Percentiles rank a stretch among this genome's conserved stretches.
Evolutionary conservation across 2,329 filamentous ascomycete genomes (phyloP).

Genomic region (Verticillium isaacii): DNA sequence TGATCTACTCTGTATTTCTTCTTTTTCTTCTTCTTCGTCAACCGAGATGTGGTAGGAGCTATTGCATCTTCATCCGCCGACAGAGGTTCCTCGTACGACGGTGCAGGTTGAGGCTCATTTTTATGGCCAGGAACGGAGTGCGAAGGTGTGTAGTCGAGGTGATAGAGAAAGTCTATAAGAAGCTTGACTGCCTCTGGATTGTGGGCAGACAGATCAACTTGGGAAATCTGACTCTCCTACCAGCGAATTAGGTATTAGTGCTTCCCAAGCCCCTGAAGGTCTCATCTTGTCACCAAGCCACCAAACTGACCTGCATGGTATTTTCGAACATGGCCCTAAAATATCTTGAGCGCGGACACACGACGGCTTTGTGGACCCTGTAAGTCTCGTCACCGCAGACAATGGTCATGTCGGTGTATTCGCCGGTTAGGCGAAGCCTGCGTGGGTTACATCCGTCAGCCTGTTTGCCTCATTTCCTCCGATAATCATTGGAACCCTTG

Average conservation of each 20-base stretch:
- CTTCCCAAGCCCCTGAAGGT: background rate
- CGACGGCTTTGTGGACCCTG: constrained; percentile 11
- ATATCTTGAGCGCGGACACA: constrained; percentile 7
- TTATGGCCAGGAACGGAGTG: background rate
- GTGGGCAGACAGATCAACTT: background rate
- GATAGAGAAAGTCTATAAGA: background rate
- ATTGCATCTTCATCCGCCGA: too few species aligned
- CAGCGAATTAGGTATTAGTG: background rate
- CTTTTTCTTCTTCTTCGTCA: background rate
- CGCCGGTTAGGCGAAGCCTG: background rate
- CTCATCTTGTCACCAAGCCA: background rate
- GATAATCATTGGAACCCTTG: too few species aligned
- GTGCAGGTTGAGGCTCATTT: background rate
- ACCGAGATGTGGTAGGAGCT: too few species aligned
- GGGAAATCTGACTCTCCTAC: background rate
- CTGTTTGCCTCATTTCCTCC: background rate
- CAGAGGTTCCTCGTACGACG: background rate
- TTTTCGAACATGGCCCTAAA: background rate
- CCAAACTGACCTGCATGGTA: background rate
- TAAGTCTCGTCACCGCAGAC: constrained; percentile 9
- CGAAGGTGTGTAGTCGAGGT: background rate
- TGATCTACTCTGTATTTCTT: background rate
- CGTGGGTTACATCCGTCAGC: background rate
- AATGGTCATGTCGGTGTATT: constrained; percentile 9
- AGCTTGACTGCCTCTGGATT: background rate